Percentiles rank a stretch among this genome's conserved stretches.
Evolutionary conservation across 257 asterid genomes (phyloP).

Genomic region (Solanum paucissectum): DNA sequence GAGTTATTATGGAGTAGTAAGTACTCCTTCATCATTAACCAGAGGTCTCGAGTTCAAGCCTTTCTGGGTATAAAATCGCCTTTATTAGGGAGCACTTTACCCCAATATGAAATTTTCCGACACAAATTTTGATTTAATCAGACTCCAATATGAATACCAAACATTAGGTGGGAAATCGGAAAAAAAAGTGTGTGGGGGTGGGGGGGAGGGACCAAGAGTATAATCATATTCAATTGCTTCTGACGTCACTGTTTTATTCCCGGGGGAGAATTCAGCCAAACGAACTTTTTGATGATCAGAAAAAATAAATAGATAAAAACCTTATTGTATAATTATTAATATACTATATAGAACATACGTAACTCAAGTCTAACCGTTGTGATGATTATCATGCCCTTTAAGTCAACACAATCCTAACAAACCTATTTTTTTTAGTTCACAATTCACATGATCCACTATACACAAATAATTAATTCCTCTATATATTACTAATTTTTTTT

Average conservation of each 20-base stretch:
- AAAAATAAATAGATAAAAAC: neutral
- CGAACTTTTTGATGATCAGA: constrained; percentile 31
- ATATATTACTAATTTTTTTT: neutral
- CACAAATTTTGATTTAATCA: neutral
- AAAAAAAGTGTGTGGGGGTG: neutral
- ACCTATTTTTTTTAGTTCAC: constrained; percentile 21
- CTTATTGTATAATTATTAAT: constrained; percentile 4
- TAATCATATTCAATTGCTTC: constrained; percentile 15
- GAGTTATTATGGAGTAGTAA: too few species aligned
- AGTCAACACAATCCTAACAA: constrained; percentile 87
- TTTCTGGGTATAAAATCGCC: too few species aligned
- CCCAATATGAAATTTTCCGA: fast-evolving
- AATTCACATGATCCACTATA: constrained; percentile 27
- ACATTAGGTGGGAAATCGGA: fast-evolving
- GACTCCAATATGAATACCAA: neutral
- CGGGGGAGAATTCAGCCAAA: constrained; percentile 31
- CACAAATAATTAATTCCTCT: neutral
- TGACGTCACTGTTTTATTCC: constrained; percentile 35
- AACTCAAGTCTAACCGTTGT: constrained; percentile 52
- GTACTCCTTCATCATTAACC: neutral
- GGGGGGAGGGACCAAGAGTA: neutral
- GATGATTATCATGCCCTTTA: constrained; percentile 47
- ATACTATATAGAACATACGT: constrained; percentile 15
- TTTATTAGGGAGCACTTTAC: neutral
- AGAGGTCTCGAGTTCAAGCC: neutral